A percentile compares a stretch with the other conserved stretches of the same genome.
Conservation (phyloP, 1,139 yeast genomes). For the Pichia norvegensis region DNA sequence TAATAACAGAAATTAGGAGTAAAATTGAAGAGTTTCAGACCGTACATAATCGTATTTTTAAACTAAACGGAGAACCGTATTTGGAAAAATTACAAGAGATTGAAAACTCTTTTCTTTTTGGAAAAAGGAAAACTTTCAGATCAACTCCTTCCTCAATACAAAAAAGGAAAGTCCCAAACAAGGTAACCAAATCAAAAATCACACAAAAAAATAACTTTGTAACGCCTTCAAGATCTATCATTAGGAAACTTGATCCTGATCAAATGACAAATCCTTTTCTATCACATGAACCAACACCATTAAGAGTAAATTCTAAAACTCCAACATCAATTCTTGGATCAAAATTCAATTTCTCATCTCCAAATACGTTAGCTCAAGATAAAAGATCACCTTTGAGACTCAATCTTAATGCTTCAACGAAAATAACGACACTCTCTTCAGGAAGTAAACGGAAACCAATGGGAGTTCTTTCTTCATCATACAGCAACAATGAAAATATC, state of each 20-base stretch:
- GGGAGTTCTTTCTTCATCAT: not conserved
- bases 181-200: not conserved
- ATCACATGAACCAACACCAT: slow-evolving; percentile 18
- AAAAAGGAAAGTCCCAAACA: slow-evolving; percentile 2
- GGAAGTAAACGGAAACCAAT: not conserved
- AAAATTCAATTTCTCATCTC: not conserved
- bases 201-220: not conserved
- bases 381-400: slow-evolving; percentile 23
- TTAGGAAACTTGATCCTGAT: slow-evolving; percentile 11
- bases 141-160: slow-evolving; percentile 7
- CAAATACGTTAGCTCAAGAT: slow-evolving; percentile 17
- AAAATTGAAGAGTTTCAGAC: slow-evolving; percentile 44
- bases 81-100: slow-evolving; percentile 21
- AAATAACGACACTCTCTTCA: not conserved
- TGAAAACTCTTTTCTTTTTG: slow-evolving; percentile 9
- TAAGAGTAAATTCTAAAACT: slow-evolving; percentile 3
- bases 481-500: not conserved
- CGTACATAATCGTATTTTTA: slow-evolving; percentile 34
- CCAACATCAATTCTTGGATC: not conserved
- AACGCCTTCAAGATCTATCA: slow-evolving; percentile 10
- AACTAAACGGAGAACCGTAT: slow-evolving; percentile 41
- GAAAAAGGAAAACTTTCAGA: slow-evolving; percentile 6
- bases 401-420: slow-evolving; percentile 5
- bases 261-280: slow-evolving; percentile 16
- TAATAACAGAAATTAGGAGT: slow-evolving; percentile 44